These are phyloP conservation scores for Gigaspora rosea DNA, from an alignment of 192 early-diverging fungal species.

Conservation along the genomic window DNA sequence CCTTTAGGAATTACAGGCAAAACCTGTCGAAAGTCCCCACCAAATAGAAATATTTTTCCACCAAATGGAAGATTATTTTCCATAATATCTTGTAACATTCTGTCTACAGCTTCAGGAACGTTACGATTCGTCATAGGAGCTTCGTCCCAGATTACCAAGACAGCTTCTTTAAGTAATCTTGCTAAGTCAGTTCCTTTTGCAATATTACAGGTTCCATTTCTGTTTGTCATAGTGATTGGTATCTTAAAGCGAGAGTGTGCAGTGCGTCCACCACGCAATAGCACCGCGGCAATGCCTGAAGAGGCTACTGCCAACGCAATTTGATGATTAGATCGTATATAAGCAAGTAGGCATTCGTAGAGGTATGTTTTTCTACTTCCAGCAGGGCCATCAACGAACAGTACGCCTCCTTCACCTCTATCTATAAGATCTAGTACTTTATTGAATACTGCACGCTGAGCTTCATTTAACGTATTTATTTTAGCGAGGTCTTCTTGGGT, in stretches of 20 bases:
- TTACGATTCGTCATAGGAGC: not conserved
- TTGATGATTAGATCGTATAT: not conserved
- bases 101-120: not conserved
- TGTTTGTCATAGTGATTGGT: too few relatives aligned
- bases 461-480: not conserved
- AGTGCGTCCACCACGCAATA: not conserved
- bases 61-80: not conserved
- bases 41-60: slow-evolving; percentile 27
- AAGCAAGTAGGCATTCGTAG: not conserved
- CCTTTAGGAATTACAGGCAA: slow-evolving; percentile 26
- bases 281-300: not conserved
- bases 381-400: not conserved
- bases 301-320: not conserved
- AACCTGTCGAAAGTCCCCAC: slow-evolving; percentile 28
- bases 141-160: not conserved
- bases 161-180: not conserved
- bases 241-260: too few relatives aligned
- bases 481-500: not conserved
- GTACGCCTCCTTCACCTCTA: not conserved
- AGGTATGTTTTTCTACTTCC: not conserved
- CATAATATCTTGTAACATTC: not conserved
- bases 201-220: not conserved
- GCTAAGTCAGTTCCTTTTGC: not conserved
- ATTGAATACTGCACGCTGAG: not conserved
- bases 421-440: not conserved